Conservation (phyloP, 768 basidiomycete species). For the Phanerochaete carnosa region DNA sequence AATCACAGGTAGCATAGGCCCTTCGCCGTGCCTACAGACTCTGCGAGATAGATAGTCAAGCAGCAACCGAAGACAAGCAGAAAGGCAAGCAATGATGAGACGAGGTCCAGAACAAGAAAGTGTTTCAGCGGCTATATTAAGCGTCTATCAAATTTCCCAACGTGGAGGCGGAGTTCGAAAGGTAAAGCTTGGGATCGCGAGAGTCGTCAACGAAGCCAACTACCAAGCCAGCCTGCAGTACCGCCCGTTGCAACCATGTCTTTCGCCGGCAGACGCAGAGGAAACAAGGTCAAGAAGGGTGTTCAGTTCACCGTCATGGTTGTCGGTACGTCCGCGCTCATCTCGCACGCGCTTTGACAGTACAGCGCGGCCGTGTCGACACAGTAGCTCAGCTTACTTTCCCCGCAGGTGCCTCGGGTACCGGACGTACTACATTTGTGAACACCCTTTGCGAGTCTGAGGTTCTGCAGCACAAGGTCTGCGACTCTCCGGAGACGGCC, state of each 20-base stretch:
- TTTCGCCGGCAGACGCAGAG: constrained; percentile 81
- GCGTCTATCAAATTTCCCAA: background rate
- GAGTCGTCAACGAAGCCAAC: constrained; percentile 9
- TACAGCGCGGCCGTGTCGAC: constrained; percentile 18
- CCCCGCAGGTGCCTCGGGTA: constrained; percentile 86
- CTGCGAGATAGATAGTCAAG: background rate
- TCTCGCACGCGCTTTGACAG: constrained; percentile 6
- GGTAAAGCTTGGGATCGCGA: constrained; percentile 7
- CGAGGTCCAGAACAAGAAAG: background rate
- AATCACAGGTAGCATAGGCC: background rate
- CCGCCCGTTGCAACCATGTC: constrained; percentile 48
- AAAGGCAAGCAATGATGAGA: background rate
- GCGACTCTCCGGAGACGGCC: constrained; percentile 81
- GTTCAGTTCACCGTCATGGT: constrained; percentile 98
- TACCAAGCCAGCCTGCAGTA: background rate
- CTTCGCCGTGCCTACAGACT: background rate
- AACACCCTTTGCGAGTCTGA: constrained; percentile 98
- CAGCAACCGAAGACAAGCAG: background rate
- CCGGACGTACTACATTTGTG: constrained; percentile 96
- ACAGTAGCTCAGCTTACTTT: constrained; percentile 7
- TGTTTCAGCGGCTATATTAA: background rate
- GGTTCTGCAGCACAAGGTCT: constrained; percentile 84
- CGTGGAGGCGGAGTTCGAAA: constrained; percentile 10
- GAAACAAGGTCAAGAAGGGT: constrained; percentile 98
- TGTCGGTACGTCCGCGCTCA: constrained; percentile 65